Base-by-base conservation (phyloP, 1,139 yeast genomes). In the Protomyces inundatus region DNA sequence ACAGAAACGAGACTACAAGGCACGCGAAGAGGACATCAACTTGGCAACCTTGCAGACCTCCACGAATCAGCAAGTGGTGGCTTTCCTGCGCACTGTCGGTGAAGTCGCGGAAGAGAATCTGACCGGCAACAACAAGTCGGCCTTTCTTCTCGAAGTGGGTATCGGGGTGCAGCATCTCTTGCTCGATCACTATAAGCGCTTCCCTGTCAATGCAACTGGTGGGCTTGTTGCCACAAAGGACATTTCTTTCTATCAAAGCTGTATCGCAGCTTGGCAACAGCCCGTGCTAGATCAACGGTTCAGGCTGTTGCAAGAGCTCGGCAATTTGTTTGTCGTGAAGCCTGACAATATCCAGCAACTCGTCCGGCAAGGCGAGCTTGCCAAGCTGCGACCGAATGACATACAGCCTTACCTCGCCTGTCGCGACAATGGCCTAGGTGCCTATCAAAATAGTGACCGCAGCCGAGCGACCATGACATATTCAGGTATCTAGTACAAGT, bases 171-270 rank as follows among this genome's bases (percentile, higher is more conserved):
- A 87, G 70, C 80, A 81, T 54, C 79, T 83, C 61, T 76, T 91
- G 61, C 77, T 90, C 68, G 84, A 81, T 37, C 97, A 91, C 73
- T 86, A 87, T 72, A 86, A 86, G 68, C 87, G 85, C 71, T 88
- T 84, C 72, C 83, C 84, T 45, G 89, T 90, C 66, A 88, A 84
- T 70, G 84, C 90, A 2, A 82, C 86, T 9, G 98, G 98, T 61
- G 97, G 96, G 35, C 81, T 87, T 65, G 83, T 87, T 16, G 81
- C 89, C n/a, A 87, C 96, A 0, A 87, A 87, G 51, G 98, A 91
- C 75, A 84, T 88, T 5, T 87, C 88, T 54, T 82, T 88, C 45
- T 90, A 87, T 72, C 95, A 89, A 72, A 81, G 85, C 16, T 80
- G 83, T 0, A 82, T 91, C 61, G 95, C 87, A 67, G 79, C 77